These are phyloP conservation scores for Phytophthora foliorum DNA, from an alignment of 352 stramenopile genomes.

Conservation along the genomic window DNA sequence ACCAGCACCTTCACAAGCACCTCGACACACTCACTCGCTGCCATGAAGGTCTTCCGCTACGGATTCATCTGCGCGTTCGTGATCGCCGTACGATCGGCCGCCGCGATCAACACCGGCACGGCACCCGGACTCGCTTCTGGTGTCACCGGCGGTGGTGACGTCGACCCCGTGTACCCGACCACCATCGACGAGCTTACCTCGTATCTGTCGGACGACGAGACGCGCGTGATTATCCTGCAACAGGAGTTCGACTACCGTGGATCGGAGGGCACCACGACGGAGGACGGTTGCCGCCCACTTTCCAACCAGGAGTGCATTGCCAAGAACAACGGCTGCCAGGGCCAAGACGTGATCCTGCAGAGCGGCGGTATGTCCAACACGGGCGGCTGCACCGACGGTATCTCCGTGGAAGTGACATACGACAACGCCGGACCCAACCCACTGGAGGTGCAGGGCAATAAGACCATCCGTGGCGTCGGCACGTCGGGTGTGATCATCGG, in stretches of 20 bases:
- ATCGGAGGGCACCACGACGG: slow-evolving; percentile 31
- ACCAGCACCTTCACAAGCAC: not conserved
- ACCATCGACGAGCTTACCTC: slow-evolving; percentile 35
- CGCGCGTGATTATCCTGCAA: slow-evolving; percentile 40
- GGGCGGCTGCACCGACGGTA: slow-evolving; percentile 32
- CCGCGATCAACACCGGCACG: slow-evolving; percentile 26
- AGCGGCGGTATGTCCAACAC: slow-evolving; percentile 20
- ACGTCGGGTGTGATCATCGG: slow-evolving; percentile 26
- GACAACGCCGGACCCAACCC: slow-evolving; percentile 32
- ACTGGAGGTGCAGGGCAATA: slow-evolving; percentile 26
- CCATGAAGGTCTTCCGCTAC: slow-evolving; percentile 1
- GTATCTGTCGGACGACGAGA: slow-evolving; percentile 33
- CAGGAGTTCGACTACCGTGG: slow-evolving; percentile 35
- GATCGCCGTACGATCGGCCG: slow-evolving; percentile 12
- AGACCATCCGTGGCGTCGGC: slow-evolving; percentile 31
- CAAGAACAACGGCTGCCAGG: slow-evolving; percentile 41
- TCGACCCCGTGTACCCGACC: slow-evolving; percentile 33
- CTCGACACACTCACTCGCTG: not conserved
- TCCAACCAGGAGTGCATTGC: slow-evolving; percentile 35
- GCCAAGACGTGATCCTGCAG: slow-evolving; percentile 39
- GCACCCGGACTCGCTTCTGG: slow-evolving; percentile 31
- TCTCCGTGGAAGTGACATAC: slow-evolving; percentile 35
- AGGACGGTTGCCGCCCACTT: slow-evolving; percentile 23
- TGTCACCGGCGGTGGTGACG: slow-evolving; percentile 26
- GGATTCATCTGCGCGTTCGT: slow-evolving; percentile 14